Evolutionary conservation across 805 yeast genomes (phyloP), one percentile per base, ranked within the genome.

Genomic region (Saccharomycopsis oosterbeekiorum): DNA sequence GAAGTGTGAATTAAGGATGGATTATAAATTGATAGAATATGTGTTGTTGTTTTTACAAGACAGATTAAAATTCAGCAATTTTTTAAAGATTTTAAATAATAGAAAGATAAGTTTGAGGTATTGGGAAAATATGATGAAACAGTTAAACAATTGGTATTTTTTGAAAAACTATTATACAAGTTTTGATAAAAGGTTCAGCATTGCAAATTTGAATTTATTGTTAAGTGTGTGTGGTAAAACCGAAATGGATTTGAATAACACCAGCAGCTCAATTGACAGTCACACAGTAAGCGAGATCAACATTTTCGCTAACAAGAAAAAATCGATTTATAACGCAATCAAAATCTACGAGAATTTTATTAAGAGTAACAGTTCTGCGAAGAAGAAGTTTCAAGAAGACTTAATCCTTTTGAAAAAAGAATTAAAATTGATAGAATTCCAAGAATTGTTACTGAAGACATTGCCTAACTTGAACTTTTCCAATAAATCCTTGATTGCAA

Each of bases 31-130:
- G 42, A 78, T 86, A 6, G 73, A 78, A 55, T 79, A 80, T 60
- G 83, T 87, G 0, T 69, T 93, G 55, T 69, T 84, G 17, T 75
- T 78, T 29, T 73, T 92, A 29, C 59, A 62, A 21, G 50, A 50
- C 15, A 62, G 56, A 50, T 39, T 64, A 19, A 37, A 62, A 19
- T 55, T 63, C 9, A 59, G 63, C 29, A 62, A 85, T 57, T 85
- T 93, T 64, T 86, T 86, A 72, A 83, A 85, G 64, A 66, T 87
- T 2, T 69, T 93, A 56, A 84, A 82, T 65, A 75, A 77, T 61
- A 73, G 74, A 65, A 70, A 76, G 51, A 65, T 74, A 59, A 80
- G 82, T 1, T 67, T 75, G 1, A 73, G 74, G 8, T 67, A 78
- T 4, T 80, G 80, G 59, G 73, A 74, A 42, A 57, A 41, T 10